These are phyloP conservation scores for Chrysoporthe cubensis DNA, from an alignment of 2,329 filamentous ascomycete genomes.

Conservation along the genomic window DNA sequence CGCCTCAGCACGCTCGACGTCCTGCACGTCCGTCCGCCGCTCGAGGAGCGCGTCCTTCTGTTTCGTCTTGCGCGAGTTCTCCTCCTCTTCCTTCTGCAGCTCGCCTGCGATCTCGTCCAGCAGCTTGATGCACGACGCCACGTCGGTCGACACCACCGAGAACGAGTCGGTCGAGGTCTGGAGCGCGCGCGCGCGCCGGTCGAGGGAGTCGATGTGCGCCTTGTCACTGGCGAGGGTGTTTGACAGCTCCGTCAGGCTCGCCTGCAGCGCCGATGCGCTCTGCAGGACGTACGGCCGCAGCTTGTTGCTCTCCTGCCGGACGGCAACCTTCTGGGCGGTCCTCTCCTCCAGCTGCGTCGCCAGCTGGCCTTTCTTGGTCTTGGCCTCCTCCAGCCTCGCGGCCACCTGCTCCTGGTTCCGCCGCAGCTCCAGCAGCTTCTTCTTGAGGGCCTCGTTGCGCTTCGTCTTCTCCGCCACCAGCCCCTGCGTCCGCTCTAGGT, in stretches of 20 bases:
- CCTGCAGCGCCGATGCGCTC: constrained; percentile 81
- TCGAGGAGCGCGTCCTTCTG: constrained; percentile 89
- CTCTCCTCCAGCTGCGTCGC: constrained; percentile 74
- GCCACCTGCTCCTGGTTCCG: constrained; percentile 82
- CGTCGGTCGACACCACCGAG: constrained; percentile 79
- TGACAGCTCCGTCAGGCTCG: constrained; percentile 78
- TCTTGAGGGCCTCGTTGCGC: constrained; percentile 86
- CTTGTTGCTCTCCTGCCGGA: constrained; percentile 85
- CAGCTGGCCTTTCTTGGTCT: constrained; percentile 76
- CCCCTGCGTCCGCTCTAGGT: constrained; percentile 78
- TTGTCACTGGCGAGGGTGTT: constrained; percentile 80
- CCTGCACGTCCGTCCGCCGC: constrained; percentile 83
- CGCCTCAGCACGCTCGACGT: constrained; percentile 87
- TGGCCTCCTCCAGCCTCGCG: constrained; percentile 80
- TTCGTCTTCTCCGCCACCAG: constrained; percentile 83
- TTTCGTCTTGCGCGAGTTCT: constrained; percentile 75
- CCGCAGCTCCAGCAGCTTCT: constrained; percentile 76
- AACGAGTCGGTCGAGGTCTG: constrained; percentile 94
- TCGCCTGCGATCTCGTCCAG: constrained; percentile 87
- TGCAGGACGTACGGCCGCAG: constrained; percentile 90
- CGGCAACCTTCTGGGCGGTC: constrained; percentile 68
- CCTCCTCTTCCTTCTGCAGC: constrained; percentile 87
- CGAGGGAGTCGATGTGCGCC: constrained; percentile 82
- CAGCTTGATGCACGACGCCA: constrained; percentile 84
- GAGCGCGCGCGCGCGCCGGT: constrained; percentile 83